Percentiles rank a stretch among this genome's conserved stretches.
Conservation (phyloP, 371 early-diverging fungal species). For the Mortierella sp. region DNA sequence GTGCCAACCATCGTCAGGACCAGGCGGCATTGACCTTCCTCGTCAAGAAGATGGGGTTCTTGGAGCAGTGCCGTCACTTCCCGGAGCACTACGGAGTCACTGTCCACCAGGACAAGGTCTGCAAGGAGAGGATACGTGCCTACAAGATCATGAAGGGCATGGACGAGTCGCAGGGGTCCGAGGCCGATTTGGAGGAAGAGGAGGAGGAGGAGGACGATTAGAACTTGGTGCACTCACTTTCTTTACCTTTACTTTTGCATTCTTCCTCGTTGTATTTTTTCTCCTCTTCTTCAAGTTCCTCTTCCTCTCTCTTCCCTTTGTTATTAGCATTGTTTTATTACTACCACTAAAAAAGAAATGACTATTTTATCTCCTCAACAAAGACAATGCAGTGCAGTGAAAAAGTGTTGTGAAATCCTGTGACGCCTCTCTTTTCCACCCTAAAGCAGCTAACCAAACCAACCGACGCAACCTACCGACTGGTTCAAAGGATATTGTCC, state of each 20-base stretch:
- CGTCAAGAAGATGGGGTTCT: conserved; percentile 49
- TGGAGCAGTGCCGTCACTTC: conserved; percentile 46
- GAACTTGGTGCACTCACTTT: neutral
- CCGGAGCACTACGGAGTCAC: conserved; percentile 69
- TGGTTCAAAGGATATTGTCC: neutral
- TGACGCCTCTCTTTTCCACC: neutral
- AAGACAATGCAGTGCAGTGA: no score
- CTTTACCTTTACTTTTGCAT: neutral
- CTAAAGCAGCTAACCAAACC: no score
- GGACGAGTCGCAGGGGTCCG: conserved; percentile 23
- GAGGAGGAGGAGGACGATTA: conserved; percentile 29
- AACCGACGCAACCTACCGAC: no score
- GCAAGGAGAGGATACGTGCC: conserved; percentile 59
- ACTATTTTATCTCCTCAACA: neutral
- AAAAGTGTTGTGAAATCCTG: neutral
- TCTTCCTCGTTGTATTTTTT: neutral
- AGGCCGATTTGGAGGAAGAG: conserved; percentile 25
- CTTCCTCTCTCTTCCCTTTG: neutral
- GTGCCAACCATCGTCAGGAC: conserved; percentile 76
- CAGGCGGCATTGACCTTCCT: conserved; percentile 74
- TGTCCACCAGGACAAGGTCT: conserved; percentile 67
- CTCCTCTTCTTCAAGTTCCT: no score
- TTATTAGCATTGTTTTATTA: conserved; percentile 4
- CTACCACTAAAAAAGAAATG: neutral
- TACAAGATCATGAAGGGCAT: conserved; percentile 57